Conservation (phyloP, 1,284 basidiomycete genomes). For the Coriolopsis trogii region DNA sequence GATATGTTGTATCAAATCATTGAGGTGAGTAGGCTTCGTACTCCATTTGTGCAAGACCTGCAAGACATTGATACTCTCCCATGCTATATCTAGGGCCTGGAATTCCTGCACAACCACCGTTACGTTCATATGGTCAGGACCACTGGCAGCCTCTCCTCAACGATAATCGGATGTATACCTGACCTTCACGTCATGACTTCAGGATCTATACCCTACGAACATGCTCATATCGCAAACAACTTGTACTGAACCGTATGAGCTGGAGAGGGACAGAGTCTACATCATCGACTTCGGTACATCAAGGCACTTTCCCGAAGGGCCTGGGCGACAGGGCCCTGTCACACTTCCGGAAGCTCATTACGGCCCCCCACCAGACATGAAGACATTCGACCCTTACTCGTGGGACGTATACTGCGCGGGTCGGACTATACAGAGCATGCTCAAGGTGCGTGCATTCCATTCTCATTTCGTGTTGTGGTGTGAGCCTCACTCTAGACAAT, state of each 20-base stretch:
- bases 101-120: not conserved
- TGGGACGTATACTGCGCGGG: not conserved
- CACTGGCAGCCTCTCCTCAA: not conserved
- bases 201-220: not conserved
- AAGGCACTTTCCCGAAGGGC: not conserved
- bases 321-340: not conserved
- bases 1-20: not conserved
- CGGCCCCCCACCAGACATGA: not conserved
- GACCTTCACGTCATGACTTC: too few species aligned
- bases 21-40: not conserved
- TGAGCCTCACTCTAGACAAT: too few species aligned
- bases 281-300: not conserved
- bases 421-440: not conserved
- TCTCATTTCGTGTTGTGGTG: not conserved
- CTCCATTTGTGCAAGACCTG: not conserved
- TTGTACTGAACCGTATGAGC: too few species aligned
- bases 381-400: not conserved
- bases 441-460: not conserved
- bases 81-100: not conserved
- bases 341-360: not conserved
- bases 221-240: not conserved
- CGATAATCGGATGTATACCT: too few species aligned
- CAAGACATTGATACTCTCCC: not conserved
- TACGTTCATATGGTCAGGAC: not conserved
- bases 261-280: not conserved